Evolutionary conservation across 2,329 filamentous ascomycete species (phyloP).

Genomic region (Colletotrichum sp.): DNA sequence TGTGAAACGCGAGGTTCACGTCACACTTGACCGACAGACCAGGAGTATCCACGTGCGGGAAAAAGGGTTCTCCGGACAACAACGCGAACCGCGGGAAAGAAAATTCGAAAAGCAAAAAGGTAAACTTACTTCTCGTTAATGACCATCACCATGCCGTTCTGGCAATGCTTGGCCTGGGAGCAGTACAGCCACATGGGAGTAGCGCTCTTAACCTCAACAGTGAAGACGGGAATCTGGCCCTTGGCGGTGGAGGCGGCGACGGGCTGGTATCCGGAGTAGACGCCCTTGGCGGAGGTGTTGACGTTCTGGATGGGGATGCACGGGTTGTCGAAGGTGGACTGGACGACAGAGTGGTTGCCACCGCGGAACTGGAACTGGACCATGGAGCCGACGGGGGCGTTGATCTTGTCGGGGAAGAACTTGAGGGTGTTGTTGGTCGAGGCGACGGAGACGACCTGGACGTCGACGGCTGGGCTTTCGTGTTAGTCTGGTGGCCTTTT

Average conservation of each 20-base stretch:
- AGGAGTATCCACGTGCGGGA: not conserved
- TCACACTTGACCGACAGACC: not conserved
- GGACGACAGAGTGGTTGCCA: slow-evolving; percentile 80
- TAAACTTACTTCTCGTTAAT: slow-evolving; percentile 73
- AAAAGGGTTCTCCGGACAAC: not conserved
- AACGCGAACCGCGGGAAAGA: not conserved
- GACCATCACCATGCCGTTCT: slow-evolving; percentile 76
- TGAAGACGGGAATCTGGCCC: slow-evolving; percentile 70
- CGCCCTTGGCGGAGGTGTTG: slow-evolving; percentile 58
- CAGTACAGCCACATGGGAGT: slow-evolving; percentile 83
- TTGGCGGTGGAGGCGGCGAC: slow-evolving; percentile 56
- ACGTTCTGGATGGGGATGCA: slow-evolving; percentile 66
- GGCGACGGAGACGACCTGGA: slow-evolving; percentile 72
- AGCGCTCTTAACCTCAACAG: slow-evolving; percentile 70
- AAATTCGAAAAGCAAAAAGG: not conserved
- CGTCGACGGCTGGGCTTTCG: slow-evolving; percentile 36
- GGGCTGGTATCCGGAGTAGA: slow-evolving; percentile 74
- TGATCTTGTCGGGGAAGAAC: slow-evolving; percentile 71
- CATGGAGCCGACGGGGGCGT: slow-evolving; percentile 66
- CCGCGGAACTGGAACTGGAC: slow-evolving; percentile 71
- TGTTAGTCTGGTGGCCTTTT: slow-evolving; percentile 4
- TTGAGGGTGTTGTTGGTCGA: slow-evolving; percentile 58
- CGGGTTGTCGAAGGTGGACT: slow-evolving; percentile 76
- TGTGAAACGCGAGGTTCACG: slow-evolving; percentile 4
- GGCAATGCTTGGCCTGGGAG: slow-evolving; percentile 76